Evolutionary conservation across 1,284 basidiomycete genomes (phyloP), one percentile per base, ranked within the genome.

Genomic region (Agaricales sp.): DNA sequence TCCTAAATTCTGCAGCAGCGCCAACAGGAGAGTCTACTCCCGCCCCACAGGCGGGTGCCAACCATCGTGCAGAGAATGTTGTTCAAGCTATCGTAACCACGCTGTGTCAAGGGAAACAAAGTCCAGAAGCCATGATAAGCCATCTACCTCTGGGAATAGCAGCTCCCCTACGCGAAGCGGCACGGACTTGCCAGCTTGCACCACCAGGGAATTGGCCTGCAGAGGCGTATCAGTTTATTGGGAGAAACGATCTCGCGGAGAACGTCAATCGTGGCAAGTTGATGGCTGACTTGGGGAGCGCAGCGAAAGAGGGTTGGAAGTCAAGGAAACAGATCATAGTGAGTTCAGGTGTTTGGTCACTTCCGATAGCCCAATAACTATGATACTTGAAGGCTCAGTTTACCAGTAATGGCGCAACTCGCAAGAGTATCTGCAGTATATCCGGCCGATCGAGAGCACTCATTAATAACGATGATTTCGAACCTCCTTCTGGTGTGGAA

Each of bases 121-220:
- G 8, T 18, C 13, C 39, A 6, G 39, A 41, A 16, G 19, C 18
- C n/a, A 41, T 41, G 4, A 59, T 78, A 65, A 63, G 74, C 57
- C 57, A 67, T 19, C 61, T 89, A n/a, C 80, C 90, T 1, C 63
- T 89, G 3, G 88, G 87, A 0, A 66, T 95, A 14, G 78, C 84
- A 1, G 69, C 90, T 4, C 92, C 93, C 0, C 67, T 97, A 3
- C 69, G 82, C 48, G 94, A 98, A 63, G 88, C 87, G 3, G 70
- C 89, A 20, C 70, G 91, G 48, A 82, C 83, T 8, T 90, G 87
- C 56, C 92, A 94, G 58, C 64, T 86, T 12, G 75, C 80, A 0
- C 90, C 93, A 1, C 80, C 83, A 0, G 70, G 72, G 3, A 74
- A 82, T 51, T 92, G 88, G 87, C 71, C 79, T 0, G 59, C 78